A percentile compares a stretch with the other conserved stretches of the same genome.
phyloP scores from a whole-genome alignment of 1,139 yeast species.

The Geotrichum citri-aurantii region DNA sequence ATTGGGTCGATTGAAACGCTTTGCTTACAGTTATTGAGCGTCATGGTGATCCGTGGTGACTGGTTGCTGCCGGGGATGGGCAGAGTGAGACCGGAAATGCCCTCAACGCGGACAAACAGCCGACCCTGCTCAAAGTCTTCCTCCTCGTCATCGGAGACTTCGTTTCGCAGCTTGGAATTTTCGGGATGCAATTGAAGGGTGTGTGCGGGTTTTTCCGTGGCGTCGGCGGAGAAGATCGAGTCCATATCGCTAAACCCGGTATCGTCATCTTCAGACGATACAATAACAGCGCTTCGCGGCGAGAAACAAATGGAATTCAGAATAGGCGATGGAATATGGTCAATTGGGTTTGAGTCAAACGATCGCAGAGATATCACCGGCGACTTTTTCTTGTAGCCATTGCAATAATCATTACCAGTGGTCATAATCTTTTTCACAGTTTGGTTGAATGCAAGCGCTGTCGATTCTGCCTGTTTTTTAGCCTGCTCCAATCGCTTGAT shows the following conservation, averaged over 20 bases:
- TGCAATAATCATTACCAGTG: not conserved
- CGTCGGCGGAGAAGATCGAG: conserved; percentile 12
- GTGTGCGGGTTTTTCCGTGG: not conserved
- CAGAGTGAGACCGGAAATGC: conserved; percentile 51
- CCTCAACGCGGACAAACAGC: conserved; percentile 63
- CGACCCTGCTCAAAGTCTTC: conserved; percentile 46
- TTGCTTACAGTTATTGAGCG: conserved; percentile 85
- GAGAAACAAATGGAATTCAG: conserved; percentile 24
- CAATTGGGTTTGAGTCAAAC: conserved; percentile 20
- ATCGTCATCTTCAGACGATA: conserved; percentile 15
- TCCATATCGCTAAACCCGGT: conserved; percentile 11
- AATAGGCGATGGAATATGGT: conserved; percentile 24
- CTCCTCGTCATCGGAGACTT: not conserved
- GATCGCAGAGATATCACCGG: conserved; percentile 14
- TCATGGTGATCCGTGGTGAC: conserved; percentile 51
- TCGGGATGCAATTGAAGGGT: not conserved
- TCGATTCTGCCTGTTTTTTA: not conserved
- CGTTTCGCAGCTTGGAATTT: not conserved
- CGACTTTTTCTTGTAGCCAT: not conserved
- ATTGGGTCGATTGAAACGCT: conserved; percentile 69
- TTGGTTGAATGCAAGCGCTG: not conserved
- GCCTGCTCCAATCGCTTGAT: not conserved
- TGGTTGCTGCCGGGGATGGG: conserved; percentile 41
- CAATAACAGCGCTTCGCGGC: conserved; percentile 14
- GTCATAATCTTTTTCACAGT: not conserved